Evolutionary conservation across 192 early-diverging fungal genomes (phyloP).

Genomic region (Rhizoclosmatium globosum): DNA sequence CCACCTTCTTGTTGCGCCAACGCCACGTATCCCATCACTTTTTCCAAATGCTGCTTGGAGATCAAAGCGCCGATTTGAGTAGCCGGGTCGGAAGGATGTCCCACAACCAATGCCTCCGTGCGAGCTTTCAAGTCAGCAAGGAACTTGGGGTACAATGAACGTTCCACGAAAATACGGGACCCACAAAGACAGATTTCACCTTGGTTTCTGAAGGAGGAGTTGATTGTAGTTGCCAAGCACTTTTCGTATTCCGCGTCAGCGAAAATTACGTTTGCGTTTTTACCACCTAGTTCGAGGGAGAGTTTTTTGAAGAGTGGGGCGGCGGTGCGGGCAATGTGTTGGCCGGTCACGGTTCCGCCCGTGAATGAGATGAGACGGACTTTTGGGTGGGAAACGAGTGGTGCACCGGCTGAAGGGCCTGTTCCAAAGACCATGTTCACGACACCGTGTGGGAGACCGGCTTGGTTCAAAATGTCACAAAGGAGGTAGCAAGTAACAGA

Average conservation of each 20-base stretch:
- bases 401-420: slow-evolving; percentile 71
- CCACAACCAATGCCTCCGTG: slow-evolving; percentile 63
- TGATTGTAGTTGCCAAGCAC: slow-evolving; percentile 70
- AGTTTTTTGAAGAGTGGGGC: slow-evolving; percentile 78
- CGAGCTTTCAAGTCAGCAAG: slow-evolving; percentile 63
- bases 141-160: slow-evolving; percentile 70
- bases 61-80: slow-evolving; percentile 80
- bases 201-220: slow-evolving; percentile 73
- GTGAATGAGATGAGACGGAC: slow-evolving; percentile 80
- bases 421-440: slow-evolving; percentile 86
- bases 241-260: slow-evolving; percentile 41
- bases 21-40: slow-evolving; percentile 73
- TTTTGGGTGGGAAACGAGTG: slow-evolving; percentile 73
- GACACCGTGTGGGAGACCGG: slow-evolving; percentile 78
- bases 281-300: slow-evolving; percentile 85
- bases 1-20: slow-evolving; percentile 59
- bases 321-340: slow-evolving; percentile 64
- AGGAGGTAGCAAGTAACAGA: slow-evolving; percentile 57
- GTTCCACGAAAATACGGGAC: slow-evolving; percentile 79
- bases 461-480: slow-evolving; percentile 68
- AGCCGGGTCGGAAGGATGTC: slow-evolving; percentile 68
- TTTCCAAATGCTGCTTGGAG: slow-evolving; percentile 72
- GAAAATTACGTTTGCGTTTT: slow-evolving; percentile 70
- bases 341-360: slow-evolving; percentile 73
- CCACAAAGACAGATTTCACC: slow-evolving; percentile 85